A percentile compares a stretch with the other conserved stretches of the same genome.
These are phyloP conservation scores for Cladorrhinum samala DNA, from an alignment of 495 filamentous ascomycete genomes.

Conservation along the genomic window DNA sequence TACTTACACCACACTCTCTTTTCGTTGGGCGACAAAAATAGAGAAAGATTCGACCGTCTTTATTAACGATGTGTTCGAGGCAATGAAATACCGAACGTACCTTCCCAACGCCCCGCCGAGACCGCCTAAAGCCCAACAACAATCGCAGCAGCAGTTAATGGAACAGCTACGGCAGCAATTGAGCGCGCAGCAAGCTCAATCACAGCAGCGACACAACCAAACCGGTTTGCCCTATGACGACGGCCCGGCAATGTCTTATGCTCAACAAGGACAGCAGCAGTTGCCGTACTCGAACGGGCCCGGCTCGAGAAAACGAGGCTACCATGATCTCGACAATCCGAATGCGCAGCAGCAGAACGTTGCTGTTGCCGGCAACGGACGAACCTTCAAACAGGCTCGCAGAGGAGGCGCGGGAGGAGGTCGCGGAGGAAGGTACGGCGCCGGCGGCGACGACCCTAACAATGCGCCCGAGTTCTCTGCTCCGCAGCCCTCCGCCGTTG, in stretches of 20 bases:
- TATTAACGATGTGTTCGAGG: slow-evolving; percentile 78
- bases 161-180: too few species aligned
- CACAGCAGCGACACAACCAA: slow-evolving; percentile 2
- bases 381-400: slow-evolving; percentile 68
- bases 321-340: slow-evolving; percentile 33
- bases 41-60: slow-evolving; percentile 62
- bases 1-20: too few species aligned
- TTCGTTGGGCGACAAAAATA: neutral
- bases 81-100: slow-evolving; percentile 59
- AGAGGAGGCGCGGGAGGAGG: slow-evolving; percentile 52
- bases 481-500: slow-evolving; percentile 1
- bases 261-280: neutral
- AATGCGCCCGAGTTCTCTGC: neutral
- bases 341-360: slow-evolving; percentile 20
- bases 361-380: slow-evolving; percentile 29
- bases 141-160: neutral
- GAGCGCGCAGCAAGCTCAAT: neutral
- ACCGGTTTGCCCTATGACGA: slow-evolving; percentile 25
- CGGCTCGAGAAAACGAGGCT: slow-evolving; percentile 20
- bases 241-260: neutral
- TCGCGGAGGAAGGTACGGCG: slow-evolving; percentile 43
- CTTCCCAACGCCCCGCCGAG: slow-evolving; percentile 47
- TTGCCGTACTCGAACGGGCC: slow-evolving; percentile 12
- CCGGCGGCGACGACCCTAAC: slow-evolving; percentile 18
- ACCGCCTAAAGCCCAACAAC: slow-evolving; percentile 20